Base-by-base conservation (phyloP, 1,139 yeast species). In the Pneumocystis sp. region DNA sequence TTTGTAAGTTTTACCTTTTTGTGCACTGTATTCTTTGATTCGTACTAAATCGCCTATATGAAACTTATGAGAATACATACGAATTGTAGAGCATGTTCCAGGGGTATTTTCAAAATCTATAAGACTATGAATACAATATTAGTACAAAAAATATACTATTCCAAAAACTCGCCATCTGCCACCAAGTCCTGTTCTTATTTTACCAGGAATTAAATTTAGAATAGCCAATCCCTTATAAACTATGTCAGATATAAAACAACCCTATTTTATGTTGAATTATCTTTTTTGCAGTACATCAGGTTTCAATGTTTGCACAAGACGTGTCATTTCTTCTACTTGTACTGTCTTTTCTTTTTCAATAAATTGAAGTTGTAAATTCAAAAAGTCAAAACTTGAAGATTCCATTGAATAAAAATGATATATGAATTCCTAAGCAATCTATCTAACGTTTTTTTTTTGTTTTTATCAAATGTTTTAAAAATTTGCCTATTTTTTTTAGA, bases 21-120 rank as follows among this genome's bases (percentile, higher is more conserved):
- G 44, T 12, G 63, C 25, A 17, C 57, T 62, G 35, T 65, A 63
- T 21, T 61, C 68, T 42, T 61, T 63, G 31, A 66, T 35, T 17
- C 64, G 64, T 17, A 66, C 66, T 8, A 66, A 59, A 50, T 66
- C 68, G 15, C 68, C 68, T 4, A 65, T 31, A 19, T 66, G 59
- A 61, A 66, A 56, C 56, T 61, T 45, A 44, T 65, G 63, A 31
- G 63, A 44, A 0, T 63, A 61, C n/a, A 65, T 44, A 21, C 17
- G 45, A n/a, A 19, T 37, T 29, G 37, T 39, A 40, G 63, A 17
- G 10, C n/a, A 62, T 15, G 45, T 17, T 6, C 39, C 39, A 15
- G 44, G 44, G 15, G 19, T 15, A 17, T 17, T 40, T 40, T 40
- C 44, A 40, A 40, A 40, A 40, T 40, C 44, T 15, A 40, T 15